Evolutionary conservation across 306 rosid genomes (phyloP).

Genomic region (Inga laurina): DNA sequence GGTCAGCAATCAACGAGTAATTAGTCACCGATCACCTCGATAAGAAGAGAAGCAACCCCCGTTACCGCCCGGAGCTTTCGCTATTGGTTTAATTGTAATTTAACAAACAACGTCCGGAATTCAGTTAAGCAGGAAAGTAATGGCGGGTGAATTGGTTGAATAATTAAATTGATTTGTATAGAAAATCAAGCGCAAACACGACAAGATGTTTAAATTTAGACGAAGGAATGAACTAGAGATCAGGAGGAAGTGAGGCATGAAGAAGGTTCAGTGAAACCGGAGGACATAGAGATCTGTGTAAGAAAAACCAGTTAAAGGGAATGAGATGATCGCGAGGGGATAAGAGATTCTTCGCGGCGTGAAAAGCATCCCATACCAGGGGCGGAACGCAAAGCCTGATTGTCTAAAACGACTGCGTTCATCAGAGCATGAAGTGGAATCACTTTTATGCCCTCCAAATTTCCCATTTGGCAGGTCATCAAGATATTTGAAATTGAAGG

Average conservation of each 20-base stretch:
- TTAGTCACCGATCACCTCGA: constrained; percentile 41
- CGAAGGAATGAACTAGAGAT: background rate
- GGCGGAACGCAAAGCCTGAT: background rate
- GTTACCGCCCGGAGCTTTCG: constrained; percentile 5
- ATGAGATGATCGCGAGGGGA: constrained; percentile 45
- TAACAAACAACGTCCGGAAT: background rate
- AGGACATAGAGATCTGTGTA: background rate
- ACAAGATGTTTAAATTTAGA: constrained; percentile 11
- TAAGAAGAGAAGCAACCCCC: background rate
- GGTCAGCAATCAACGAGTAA: constrained; percentile 24
- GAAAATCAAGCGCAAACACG: background rate
- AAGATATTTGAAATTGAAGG: background rate
- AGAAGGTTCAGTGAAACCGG: no score
- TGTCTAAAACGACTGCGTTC: background rate
- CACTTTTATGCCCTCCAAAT: constrained; percentile 38
- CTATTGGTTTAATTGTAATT: constrained; percentile 7
- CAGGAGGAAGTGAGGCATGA: background rate
- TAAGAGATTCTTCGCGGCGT: constrained; percentile 42
- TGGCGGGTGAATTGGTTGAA: background rate
- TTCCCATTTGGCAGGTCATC: background rate
- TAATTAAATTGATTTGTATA: background rate
- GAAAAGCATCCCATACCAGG: constrained; percentile 14
- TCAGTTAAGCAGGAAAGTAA: constrained; percentile 9
- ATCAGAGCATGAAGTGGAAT: constrained; percentile 8
- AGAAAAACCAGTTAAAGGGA: constrained; percentile 12